Conservation (phyloP, 2,329 filamentous ascomycete species). For the Cucurbitaria berberidis region DNA sequence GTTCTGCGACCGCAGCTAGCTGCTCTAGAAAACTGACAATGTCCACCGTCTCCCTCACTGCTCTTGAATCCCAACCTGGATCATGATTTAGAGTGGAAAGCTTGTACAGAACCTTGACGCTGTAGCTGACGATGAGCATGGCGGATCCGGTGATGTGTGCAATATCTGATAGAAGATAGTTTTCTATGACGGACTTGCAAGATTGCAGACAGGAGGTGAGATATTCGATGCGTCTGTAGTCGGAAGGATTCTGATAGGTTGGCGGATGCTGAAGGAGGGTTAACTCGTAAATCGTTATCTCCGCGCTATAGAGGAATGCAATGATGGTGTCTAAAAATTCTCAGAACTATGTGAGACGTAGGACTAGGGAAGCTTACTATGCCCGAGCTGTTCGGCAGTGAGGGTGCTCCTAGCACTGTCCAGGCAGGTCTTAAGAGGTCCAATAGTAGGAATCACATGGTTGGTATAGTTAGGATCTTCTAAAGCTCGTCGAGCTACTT, state of each 20-base stretch:
- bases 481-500: conserved; percentile 28
- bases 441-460: conserved; percentile 20
- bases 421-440: conserved; percentile 16
- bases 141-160: conserved; percentile 9
- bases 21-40: conserved; percentile 14
- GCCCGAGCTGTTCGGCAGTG: conserved; percentile 9
- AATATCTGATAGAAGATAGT: conserved; percentile 14
- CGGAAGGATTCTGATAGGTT: conserved; percentile 1
- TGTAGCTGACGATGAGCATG: conserved; percentile 21
- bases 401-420: conserved; percentile 13
- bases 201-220: conserved; percentile 15
- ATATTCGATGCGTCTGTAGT: conserved; percentile 20
- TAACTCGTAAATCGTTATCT: conserved; percentile 24
- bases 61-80: conserved; percentile 19
- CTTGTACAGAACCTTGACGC: conserved; percentile 17
- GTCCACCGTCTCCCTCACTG: conserved; percentile 14
- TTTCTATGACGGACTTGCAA: conserved; percentile 18
- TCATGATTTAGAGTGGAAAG: conserved; percentile 18
- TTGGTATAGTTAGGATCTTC: conserved; percentile 12
- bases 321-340: conserved; percentile 11
- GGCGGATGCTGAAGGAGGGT: conserved; percentile 6
- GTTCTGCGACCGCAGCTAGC: conserved; percentile 12
- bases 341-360: background rate
- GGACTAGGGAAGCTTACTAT: conserved; percentile 13
- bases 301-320: conserved; percentile 17